Base-by-base conservation (phyloP, 2,329 filamentous ascomycete species). In the Karstenula rhodostoma region DNA sequence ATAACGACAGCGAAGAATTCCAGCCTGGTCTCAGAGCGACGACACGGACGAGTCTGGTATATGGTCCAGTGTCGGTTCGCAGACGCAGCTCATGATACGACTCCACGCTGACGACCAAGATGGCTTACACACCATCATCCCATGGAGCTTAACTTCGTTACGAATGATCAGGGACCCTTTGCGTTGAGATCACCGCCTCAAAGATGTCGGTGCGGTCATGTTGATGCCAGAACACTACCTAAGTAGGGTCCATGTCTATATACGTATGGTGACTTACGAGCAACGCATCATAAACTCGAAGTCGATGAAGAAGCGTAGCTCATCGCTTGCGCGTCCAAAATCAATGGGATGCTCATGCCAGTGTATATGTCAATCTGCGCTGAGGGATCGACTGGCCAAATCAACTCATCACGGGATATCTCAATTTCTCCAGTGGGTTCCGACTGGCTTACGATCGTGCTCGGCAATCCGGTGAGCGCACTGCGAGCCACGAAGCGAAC, bases 401-500 rank as follows among this genome's bases (percentile, higher is more conserved):
- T 66, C 29, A 74, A 7, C 12, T 76, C 73, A 46, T 77, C 72
- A 7, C 68, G 65, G 15, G 65, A 69, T 23, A 74, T 52, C n/a
- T 76, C 72, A 27, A 70, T 68, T 50, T 70, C 69, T 8, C 53
- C 56, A 13, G 57, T 40, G 27, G 64, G 51, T 12, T 60, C 67
- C 15, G 58, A n/a, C 13, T 69, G 59, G 32, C 57, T 35, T 32
- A 53, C 22, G 17, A 55, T 42, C 12, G 54, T 62, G 35, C 55
- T 66, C 33, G 66, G 61, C 13, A 59, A 48, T n/a, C 57, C 49
- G 10, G 63, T 43, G 19, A 85, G 78, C 23, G 93, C 89, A 67
- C 91, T 88, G 68, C 90, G 86, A 19, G 92, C 91, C 29, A 94
- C 89, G 8, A 85, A 85, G 70, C 87, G 89, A 22, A 96, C 88